Conservation (phyloP, 805 yeast species). For the Hanseniaspora lachancei region DNA sequence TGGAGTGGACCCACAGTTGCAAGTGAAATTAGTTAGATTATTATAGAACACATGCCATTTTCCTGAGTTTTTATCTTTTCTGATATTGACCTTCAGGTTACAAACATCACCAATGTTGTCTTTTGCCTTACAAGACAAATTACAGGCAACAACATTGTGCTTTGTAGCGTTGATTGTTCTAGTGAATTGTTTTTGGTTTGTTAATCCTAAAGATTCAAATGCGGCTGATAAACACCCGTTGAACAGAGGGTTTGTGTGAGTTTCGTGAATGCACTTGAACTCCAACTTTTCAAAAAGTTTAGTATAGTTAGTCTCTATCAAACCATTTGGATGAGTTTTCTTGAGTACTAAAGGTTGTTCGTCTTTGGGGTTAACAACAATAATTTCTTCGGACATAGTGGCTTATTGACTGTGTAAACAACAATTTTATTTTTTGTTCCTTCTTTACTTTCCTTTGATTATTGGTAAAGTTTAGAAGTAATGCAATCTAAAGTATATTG, state of each 20-base stretch:
- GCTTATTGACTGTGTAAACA: neutral
- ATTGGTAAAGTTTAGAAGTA: too few relatives aligned
- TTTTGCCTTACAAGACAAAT: conserved; percentile 1
- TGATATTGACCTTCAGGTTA: conserved; percentile 2
- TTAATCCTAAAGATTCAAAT: conserved; percentile 1
- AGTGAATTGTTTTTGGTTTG: conserved; percentile 6
- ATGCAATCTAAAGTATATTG: too few relatives aligned
- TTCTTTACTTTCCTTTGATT: neutral
- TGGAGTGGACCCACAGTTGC: conserved; percentile 8
- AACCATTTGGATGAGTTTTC: neutral
- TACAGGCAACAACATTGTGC: conserved; percentile 5
- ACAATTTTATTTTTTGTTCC: neutral
- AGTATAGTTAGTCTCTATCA: neutral
- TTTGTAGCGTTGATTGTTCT: conserved; percentile 6
- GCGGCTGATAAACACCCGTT: neutral
- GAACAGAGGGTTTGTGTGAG: neutral
- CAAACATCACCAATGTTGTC: conserved; percentile 6
- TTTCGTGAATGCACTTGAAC: neutral
- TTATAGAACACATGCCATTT: neutral
- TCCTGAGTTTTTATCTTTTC: neutral
- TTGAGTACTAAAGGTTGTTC: neutral
- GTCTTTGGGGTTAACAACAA: neutral
- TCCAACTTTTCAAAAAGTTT: conserved; percentile 1
- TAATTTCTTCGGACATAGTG: neutral
- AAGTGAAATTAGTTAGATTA: neutral